phyloP scores from a whole-genome alignment of 2,329 filamentous ascomycete genomes.

The Aspergillus sp. region DNA sequence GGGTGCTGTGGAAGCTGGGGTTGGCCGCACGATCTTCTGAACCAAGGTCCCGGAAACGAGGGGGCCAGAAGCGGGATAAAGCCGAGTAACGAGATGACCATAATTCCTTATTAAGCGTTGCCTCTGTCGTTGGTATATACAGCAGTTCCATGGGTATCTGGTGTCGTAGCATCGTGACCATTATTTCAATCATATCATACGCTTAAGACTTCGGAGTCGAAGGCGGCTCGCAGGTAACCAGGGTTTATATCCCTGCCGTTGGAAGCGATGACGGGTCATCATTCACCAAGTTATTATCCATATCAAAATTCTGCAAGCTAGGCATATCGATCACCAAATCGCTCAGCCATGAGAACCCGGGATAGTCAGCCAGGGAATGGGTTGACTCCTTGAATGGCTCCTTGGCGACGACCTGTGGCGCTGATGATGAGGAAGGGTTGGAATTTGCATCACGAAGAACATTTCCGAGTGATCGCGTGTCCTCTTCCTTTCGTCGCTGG shows the following conservation, averaged over 20 bases:
- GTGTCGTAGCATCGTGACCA: background rate
- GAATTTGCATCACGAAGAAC: conserved; percentile 29
- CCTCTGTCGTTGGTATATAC: background rate
- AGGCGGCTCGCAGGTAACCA: no score
- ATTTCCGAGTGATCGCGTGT: conserved; percentile 36
- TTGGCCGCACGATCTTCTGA: conserved; percentile 26
- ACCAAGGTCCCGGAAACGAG: conserved; percentile 9
- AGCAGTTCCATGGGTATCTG: background rate
- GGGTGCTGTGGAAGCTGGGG: conserved; percentile 63
- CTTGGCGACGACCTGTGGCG: conserved; percentile 7
- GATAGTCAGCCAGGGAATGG: conserved; percentile 27
- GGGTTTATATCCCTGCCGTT: conserved; percentile 26
- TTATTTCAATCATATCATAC: background rate
- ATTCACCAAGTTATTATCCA: conserved; percentile 28
- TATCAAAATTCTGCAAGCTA: conserved; percentile 44
- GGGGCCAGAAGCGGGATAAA: conserved; percentile 21
- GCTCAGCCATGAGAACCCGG: conserved; percentile 44
- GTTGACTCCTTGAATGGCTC: conserved; percentile 12
- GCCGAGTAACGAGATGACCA: conserved; percentile 19
- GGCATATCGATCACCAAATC: conserved; percentile 47
- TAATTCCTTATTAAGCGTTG: conserved; percentile 5
- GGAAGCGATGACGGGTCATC: conserved; percentile 24
- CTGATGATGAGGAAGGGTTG: conserved; percentile 30
- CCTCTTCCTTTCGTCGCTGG: conserved; percentile 50
- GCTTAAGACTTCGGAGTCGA: no score